phyloP scores from a whole-genome alignment of 495 filamentous ascomycete species.

The Penicillium simplicissimum region DNA sequence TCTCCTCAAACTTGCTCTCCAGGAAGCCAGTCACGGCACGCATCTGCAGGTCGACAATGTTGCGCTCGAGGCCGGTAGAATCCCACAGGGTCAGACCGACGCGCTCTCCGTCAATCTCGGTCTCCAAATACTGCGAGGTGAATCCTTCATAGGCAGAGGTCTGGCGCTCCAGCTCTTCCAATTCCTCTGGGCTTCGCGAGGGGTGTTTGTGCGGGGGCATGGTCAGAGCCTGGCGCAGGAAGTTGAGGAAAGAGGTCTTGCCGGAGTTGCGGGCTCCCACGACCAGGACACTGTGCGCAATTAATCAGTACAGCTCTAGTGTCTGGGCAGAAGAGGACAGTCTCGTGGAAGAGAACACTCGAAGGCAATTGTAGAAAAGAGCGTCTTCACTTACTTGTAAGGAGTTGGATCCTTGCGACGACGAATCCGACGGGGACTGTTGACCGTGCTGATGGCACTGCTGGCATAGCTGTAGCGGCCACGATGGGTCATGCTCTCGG shows the following conservation, averaged over 20 bases:
- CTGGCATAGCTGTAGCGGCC: constrained; percentile 97
- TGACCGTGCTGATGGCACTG: constrained; percentile 86
- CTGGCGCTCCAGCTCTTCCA: constrained; percentile 44
- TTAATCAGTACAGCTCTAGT: neutral
- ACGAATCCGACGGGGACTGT: constrained; percentile 88
- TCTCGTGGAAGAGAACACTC: neutral
- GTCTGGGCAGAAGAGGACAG: neutral
- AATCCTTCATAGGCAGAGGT: constrained; percentile 63
- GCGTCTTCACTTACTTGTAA: constrained; percentile 76
- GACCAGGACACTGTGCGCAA: constrained; percentile 74
- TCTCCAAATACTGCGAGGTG: constrained; percentile 85
- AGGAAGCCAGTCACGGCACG: constrained; percentile 89
- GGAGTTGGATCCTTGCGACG: constrained; percentile 96
- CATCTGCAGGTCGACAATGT: constrained; percentile 89
- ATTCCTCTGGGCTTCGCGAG: constrained; percentile 52
- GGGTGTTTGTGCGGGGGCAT: constrained; percentile 73
- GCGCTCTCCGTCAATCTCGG: constrained; percentile 89
- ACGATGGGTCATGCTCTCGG: constrained; percentile 95
- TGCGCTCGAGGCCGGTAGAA: constrained; percentile 89
- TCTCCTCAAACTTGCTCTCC: constrained; percentile 98
- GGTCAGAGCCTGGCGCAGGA: constrained; percentile 81
- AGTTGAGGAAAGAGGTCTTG: constrained; percentile 96
- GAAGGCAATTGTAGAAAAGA: neutral
- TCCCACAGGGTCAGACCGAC: constrained; percentile 96
- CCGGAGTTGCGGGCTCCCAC: constrained; percentile 86